These are phyloP conservation scores for Penicillium psychrofluorescens DNA, from an alignment of 495 filamentous ascomycete species.

Conservation along the genomic window DNA sequence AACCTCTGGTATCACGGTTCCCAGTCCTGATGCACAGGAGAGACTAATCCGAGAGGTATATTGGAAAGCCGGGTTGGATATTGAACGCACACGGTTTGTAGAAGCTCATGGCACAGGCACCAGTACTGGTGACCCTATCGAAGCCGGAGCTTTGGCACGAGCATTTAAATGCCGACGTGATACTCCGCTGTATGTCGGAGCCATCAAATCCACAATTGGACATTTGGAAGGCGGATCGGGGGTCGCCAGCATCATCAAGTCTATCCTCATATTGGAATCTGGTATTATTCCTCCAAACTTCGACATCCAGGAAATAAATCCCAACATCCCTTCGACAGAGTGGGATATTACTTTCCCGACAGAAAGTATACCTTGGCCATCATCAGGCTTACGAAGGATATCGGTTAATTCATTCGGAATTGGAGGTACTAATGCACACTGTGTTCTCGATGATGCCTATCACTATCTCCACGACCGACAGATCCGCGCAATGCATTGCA, in stretches of 20 bases:
- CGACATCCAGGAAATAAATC: constrained; percentile 28
- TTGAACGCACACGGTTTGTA: constrained; percentile 7
- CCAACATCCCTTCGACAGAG: constrained; percentile 10
- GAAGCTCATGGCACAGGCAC: constrained; percentile 45
- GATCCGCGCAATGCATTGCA: constrained; percentile 5
- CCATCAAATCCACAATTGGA: constrained; percentile 37
- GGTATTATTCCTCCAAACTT: constrained; percentile 29
- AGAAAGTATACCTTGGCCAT: constrained; percentile 10
- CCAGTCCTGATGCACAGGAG: constrained; percentile 10
- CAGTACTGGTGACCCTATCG: constrained; percentile 42
- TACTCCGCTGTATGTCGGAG: constrained; percentile 21
- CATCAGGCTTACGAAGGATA: constrained; percentile 34
- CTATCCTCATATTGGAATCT: constrained; percentile 30
- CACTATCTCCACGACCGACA: constrained; percentile 9
- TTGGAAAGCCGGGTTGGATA: constrained; percentile 14
- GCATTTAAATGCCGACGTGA: constrained; percentile 14
- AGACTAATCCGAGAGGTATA: constrained; percentile 18
- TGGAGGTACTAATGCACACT: constrained; percentile 56
- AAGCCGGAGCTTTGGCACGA: constrained; percentile 42
- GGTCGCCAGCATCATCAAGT: constrained; percentile 33
- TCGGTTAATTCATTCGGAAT: constrained; percentile 55
- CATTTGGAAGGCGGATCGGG: constrained; percentile 42
- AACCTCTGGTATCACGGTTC: constrained; percentile 12
- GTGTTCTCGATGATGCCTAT: constrained; percentile 43
- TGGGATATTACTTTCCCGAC: constrained; percentile 13